phyloP scores from a whole-genome alignment of 2,329 filamentous ascomycete genomes.

The Macroventuria anomochaeta region DNA sequence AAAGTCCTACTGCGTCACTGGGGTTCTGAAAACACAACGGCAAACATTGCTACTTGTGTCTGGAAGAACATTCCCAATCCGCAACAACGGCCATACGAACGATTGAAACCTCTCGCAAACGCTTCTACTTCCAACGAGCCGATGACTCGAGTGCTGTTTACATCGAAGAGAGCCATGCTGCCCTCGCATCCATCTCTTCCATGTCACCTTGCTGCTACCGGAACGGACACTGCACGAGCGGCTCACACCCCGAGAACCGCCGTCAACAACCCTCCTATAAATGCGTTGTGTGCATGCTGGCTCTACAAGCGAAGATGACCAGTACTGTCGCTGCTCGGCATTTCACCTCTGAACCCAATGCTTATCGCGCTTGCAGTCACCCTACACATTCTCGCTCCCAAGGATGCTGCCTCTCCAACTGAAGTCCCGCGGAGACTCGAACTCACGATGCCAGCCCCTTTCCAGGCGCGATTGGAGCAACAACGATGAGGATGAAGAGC shows the following conservation, averaged over 20 bases:
- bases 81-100: not conserved
- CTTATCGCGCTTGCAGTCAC: not conserved
- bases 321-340: not conserved
- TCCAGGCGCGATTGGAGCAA: not conserved
- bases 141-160: too few species aligned
- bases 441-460: not conserved
- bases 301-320: not conserved
- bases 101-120: not conserved
- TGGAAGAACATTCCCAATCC: not conserved
- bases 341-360: not conserved
- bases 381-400: too few species aligned
- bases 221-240: not conserved
- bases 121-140: not conserved
- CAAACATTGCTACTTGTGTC: not conserved
- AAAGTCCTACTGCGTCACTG: not conserved
- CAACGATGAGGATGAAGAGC: conserved; percentile 6
- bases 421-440: not conserved
- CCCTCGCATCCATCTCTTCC: not conserved
- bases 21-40: not conserved
- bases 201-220: not conserved
- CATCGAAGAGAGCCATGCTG: not conserved
- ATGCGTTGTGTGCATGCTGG: not conserved
- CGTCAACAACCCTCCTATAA: too few species aligned
- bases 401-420: not conserved
- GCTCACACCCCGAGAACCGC: not conserved